Evolutionary conservation across 2,329 filamentous ascomycete genomes (phyloP).

Genomic region (Pseudopithomyces chartarum): DNA sequence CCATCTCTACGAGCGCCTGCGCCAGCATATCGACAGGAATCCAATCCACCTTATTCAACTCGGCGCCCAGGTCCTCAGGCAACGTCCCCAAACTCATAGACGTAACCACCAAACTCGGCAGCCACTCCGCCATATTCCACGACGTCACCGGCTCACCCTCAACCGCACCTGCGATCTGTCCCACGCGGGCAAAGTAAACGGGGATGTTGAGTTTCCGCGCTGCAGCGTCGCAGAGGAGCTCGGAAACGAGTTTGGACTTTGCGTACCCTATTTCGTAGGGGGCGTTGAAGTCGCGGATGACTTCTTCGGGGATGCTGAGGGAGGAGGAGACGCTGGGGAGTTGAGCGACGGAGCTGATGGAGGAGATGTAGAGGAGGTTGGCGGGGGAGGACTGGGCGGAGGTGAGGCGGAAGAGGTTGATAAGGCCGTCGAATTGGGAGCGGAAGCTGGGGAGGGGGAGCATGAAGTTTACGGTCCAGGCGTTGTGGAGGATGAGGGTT

Average conservation of each 20-base stretch:
- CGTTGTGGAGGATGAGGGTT: slow-evolving; percentile 55
- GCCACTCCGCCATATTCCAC: slow-evolving; percentile 35
- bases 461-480: slow-evolving; percentile 63
- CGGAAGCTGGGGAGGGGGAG: slow-evolving; percentile 22
- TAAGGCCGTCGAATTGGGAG: slow-evolving; percentile 10
- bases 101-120: slow-evolving; percentile 30
- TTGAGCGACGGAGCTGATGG: slow-evolving; percentile 42
- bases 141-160: slow-evolving; percentile 11
- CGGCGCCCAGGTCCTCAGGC: slow-evolving; percentile 19
- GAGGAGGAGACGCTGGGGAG: neutral
- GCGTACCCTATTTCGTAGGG: slow-evolving; percentile 45
- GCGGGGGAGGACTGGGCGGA: slow-evolving; percentile 4
- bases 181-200: slow-evolving; percentile 29
- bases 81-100: slow-evolving; percentile 23
- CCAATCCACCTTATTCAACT: slow-evolving; percentile 30
- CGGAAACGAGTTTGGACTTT: slow-evolving; percentile 44
- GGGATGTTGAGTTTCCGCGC: slow-evolving; percentile 29
- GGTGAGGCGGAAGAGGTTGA: slow-evolving; percentile 17
- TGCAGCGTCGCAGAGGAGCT: slow-evolving; percentile 37
- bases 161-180: slow-evolving; percentile 38
- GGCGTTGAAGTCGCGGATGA: slow-evolving; percentile 28
- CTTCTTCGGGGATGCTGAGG: slow-evolving; percentile 34
- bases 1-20: slow-evolving; percentile 6
- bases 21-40: slow-evolving; percentile 24
- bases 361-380: slow-evolving; percentile 46